Base-by-base conservation (phyloP, 345 rosid species). In the Eucalyptus shirleyi region DNA sequence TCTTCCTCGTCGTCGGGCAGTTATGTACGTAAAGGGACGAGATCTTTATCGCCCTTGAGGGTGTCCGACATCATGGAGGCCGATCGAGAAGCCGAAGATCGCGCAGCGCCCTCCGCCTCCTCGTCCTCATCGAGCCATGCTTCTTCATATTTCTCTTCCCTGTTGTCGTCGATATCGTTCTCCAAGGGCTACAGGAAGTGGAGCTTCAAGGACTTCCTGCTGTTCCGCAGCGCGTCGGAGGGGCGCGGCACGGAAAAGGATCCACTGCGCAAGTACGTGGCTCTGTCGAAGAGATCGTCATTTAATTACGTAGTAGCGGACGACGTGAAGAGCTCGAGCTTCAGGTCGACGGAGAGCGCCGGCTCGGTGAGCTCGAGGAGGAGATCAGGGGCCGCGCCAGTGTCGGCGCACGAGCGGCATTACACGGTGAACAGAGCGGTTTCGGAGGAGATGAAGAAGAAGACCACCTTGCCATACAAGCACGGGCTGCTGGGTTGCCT, bases 161-260 rank as follows among this genome's bases (percentile, higher is more conserved):
- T 97, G 60, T 89, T 97, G 50, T 95, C 99, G 2, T 96, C 97
- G 5, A 91, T 96, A 44, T 92, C 98, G 15, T 95, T 94, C 86
- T 91, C 98, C 3, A 93, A 92, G 89, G 91, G 91, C 1, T 91
- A 92, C 90, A 94, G 91, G 88, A 97, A 98, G 91, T 98, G 99
- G 99, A 97, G 95, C 89, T 90, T 98, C 81, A 96, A 93, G 90
- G 98, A 98, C 89, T 93, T 98, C 3, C 87, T 97, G 80, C 88
- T 98, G 30, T 98, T 97, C 91, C 93, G 99, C 77, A 98, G 99
- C 34, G 99, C 99, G 2, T 98, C 99, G 2, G 99, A 98, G 89
- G 99, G 99, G 12, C 92, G 99, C 62, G 96, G 97, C 3, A 93
- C 97, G 12, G 89, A 91, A 67, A 89, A 91, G 50, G 96, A 95